A percentile compares a stretch with the other conserved stretches of the same genome.
These are phyloP conservation scores for Pisolithus marmoratus DNA, from an alignment of 768 basidiomycete species.

Conservation along the genomic window DNA sequence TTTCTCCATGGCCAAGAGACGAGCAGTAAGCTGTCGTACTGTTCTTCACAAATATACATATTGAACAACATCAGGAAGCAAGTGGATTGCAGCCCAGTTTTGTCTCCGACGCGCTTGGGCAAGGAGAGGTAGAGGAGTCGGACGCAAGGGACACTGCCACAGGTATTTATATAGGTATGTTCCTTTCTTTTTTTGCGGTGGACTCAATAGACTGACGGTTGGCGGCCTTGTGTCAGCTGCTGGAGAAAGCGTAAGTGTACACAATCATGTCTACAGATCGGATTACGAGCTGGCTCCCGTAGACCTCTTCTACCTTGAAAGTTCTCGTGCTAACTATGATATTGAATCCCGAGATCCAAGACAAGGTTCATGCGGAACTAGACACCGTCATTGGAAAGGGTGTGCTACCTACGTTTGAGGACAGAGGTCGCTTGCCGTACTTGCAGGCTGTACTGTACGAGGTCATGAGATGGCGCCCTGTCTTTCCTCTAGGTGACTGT, in stretches of 20 bases:
- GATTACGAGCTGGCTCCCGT: not conserved
- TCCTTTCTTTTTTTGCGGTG: too few relatives aligned
- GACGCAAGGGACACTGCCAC: too few relatives aligned
- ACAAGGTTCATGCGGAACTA: slow-evolving; percentile 21
- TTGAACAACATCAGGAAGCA: too few relatives aligned
- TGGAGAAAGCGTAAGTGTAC: slow-evolving; percentile 19
- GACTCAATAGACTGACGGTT: too few relatives aligned
- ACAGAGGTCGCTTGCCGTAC: slow-evolving; percentile 18
- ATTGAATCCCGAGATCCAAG: slow-evolving; percentile 19
- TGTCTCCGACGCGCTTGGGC: too few relatives aligned
- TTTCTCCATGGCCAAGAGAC: slow-evolving; percentile 3
- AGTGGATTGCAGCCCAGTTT: too few relatives aligned
- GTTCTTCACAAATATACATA: too few relatives aligned
- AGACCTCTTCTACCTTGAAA: slow-evolving; percentile 17
- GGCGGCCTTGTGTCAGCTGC: slow-evolving; percentile 20
- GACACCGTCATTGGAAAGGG: slow-evolving; percentile 15
- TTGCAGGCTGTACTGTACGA: slow-evolving; percentile 21
- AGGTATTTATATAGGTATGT: too few relatives aligned
- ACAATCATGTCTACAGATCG: not conserved
- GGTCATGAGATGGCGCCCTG: slow-evolving; percentile 19
- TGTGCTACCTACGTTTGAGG: slow-evolving; percentile 17
- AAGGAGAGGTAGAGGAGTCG: too few relatives aligned
- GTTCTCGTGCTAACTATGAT: slow-evolving; percentile 25
- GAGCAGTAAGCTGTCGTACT: too few relatives aligned
- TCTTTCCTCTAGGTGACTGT: slow-evolving; percentile 14